Base-by-base conservation (phyloP, 129 eudicot species). In the Mikania micrantha region DNA sequence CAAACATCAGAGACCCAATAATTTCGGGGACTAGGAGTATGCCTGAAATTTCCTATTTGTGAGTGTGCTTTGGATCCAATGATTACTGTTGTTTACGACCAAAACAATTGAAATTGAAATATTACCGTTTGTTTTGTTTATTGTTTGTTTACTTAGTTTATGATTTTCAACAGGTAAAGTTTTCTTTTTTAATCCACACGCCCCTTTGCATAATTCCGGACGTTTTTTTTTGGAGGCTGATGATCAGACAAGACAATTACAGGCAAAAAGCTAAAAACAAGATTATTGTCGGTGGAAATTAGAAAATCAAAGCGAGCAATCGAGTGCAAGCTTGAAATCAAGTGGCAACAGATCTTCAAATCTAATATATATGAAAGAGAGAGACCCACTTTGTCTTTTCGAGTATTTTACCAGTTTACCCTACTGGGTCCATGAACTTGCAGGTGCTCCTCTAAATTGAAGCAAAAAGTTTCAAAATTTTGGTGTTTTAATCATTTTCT, bases 281-380 rank as follows among this genome's bases (percentile, higher is more conserved):
- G 63, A 60, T 53, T 28, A 41, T 74, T 79, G 80, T 80, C 80
- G 85, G 88, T 70, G 80, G 85, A 80, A 79, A 76, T 32, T 57
- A 21, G 38, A 59, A 64, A 38, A 38, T 29, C 54, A 54, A 56
- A 53, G 5, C n/a, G 35, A 31, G 74, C 48, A 67, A 67, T 67
- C 28, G 61, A 75, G 72, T 67, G 67, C 61, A 44, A 44, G 34
- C 61, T 54, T 32, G 41, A 75, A 75, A 67, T 75, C 53, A 74
- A 74, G 72, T 65, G 67, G 7, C 59, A 52, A 65, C 1, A 74
- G 78, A 74, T 74, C 64, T 74, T 9, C 78, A 74, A 53, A 74
- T 74, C 73, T 17, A 32, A 47, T 41, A 7, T 20, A 20, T 57
- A 39, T 66, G 28, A 64, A 32, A 58, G 38, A 47, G 20, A 38